Evolutionary conservation across 805 yeast species (phyloP).

Genomic region (Candida ovalis): DNA sequence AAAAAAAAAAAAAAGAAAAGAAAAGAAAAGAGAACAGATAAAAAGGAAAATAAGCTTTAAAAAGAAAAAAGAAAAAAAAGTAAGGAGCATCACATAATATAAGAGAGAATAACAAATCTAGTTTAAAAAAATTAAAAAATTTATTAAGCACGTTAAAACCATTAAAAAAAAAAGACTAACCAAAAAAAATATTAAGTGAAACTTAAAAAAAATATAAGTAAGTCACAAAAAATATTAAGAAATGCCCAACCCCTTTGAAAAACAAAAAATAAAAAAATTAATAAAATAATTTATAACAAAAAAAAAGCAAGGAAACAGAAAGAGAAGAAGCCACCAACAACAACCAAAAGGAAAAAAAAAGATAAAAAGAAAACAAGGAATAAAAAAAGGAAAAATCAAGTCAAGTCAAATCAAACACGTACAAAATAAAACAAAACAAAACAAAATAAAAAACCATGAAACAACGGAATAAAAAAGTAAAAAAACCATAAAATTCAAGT

Average conservation of each 20-base stretch:
- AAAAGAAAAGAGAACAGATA: background rate
- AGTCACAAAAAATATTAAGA: constrained; percentile 2
- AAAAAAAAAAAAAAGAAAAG: too few species aligned
- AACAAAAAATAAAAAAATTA: constrained; percentile 2
- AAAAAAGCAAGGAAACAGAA: background rate
- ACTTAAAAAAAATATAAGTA: background rate
- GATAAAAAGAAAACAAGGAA: background rate
- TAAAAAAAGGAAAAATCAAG: background rate
- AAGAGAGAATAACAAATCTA: constrained; percentile 1
- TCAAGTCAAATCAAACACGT: constrained; percentile 38
- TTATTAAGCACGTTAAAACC: constrained; percentile 15
- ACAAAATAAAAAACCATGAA: background rate
- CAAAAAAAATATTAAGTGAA: constrained; percentile 1
- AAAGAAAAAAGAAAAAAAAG: background rate
- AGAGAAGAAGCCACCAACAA: background rate
- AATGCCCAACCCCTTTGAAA: constrained; percentile 14
- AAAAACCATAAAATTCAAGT: constrained; percentile 12
- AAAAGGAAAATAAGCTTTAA: background rate
- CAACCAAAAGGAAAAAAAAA: background rate
- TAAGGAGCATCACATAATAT: background rate
- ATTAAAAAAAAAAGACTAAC: constrained; percentile 8
- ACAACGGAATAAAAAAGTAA: background rate
- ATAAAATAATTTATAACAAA: constrained; percentile 1
- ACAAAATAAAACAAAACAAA: constrained; percentile 4
- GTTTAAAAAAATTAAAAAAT: constrained; percentile 1